phyloP scores from a whole-genome alignment of 2,329 filamentous ascomycete species.

The Fusarium verrucosum region DNA sequence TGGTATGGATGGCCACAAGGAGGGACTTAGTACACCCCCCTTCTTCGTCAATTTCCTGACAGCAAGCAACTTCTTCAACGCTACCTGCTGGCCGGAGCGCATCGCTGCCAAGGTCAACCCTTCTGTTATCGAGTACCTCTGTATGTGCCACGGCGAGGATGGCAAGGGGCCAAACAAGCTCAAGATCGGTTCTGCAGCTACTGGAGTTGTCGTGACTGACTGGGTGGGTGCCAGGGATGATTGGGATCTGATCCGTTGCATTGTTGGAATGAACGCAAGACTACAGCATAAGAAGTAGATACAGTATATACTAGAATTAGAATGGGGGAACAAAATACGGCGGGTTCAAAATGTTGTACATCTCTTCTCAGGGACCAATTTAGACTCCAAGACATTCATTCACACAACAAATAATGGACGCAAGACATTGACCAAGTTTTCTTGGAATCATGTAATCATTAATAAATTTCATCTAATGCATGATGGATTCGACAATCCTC shows the following conservation, averaged over 20 bases:
- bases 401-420: background rate
- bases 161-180: conserved; percentile 61
- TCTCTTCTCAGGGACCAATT: background rate
- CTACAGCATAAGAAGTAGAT: conserved; percentile 59
- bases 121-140: conserved; percentile 71
- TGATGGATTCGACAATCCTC: background rate
- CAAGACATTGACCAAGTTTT: background rate
- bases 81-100: conserved; percentile 90
- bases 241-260: conserved; percentile 88
- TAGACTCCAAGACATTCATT: background rate
- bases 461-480: background rate
- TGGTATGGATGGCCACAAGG: conserved; percentile 44
- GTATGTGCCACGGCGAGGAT: conserved; percentile 63
- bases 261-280: conserved; percentile 90
- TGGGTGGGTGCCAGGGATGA: conserved; percentile 89
- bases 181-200: conserved; percentile 74
- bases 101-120: conserved; percentile 91
- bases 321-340: background rate
- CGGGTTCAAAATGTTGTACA: background rate
- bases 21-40: conserved; percentile 58
- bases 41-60: conserved; percentile 91
- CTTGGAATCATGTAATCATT: background rate
- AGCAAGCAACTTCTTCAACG: conserved; percentile 93
- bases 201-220: conserved; percentile 90
- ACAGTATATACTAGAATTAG: background rate